phyloP scores from a whole-genome alignment of 768 basidiomycete species.

The Tulasnella calospora region DNA sequence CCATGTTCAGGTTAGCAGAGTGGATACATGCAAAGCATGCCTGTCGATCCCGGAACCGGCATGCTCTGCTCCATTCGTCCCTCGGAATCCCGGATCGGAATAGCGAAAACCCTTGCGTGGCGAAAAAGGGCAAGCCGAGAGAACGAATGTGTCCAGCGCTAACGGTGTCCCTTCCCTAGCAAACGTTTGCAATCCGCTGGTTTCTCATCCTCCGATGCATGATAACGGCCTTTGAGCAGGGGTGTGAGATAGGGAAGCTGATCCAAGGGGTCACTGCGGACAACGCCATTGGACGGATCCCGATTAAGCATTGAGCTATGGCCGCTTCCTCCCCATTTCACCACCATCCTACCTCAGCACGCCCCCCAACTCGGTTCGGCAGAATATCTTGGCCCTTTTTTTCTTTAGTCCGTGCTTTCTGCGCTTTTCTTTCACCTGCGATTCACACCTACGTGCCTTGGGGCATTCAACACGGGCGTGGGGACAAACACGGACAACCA shows the following conservation, averaged over 20 bases:
- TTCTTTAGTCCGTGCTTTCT: background rate
- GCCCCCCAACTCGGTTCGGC: background rate
- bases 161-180: no score
- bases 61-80: background rate
- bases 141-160: no score
- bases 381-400: background rate
- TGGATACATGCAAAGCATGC: no score
- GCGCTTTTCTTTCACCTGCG: background rate
- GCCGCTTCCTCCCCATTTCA: background rate
- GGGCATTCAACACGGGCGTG: background rate
- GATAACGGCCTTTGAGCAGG: background rate
- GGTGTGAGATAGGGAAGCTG: background rate
- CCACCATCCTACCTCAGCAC: background rate
- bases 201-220: background rate
- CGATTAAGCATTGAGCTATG: background rate
- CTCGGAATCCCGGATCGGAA: background rate
- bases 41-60: background rate
- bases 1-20: no score
- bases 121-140: background rate
- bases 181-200: background rate
- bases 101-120: background rate
- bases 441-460: constrained; percentile 1
- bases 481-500: background rate
- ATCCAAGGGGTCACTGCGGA: no score
- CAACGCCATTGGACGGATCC: background rate